Evolutionary conservation across 805 yeast genomes (phyloP), one percentile per base, ranked within the genome.

Genomic region (Danielia oregonensis): DNA sequence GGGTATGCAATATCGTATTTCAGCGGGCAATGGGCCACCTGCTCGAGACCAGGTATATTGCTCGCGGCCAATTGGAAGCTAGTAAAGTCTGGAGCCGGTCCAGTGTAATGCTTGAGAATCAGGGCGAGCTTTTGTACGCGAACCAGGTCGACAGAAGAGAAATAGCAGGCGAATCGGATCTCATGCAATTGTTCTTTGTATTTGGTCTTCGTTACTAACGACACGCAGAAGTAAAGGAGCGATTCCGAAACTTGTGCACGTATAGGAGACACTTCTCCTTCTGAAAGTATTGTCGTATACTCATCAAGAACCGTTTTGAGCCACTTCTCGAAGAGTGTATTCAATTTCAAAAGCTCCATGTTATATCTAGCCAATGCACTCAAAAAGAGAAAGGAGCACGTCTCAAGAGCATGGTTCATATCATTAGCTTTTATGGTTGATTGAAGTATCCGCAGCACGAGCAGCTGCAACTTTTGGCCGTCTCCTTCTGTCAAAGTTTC

Each of bases 241-340:
- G 40, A 33, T 24, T 36, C 41, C 10, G 30, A 12, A 10, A 39
- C 16, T 6, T 29, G 15, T 5, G n/a, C n/a, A 3, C 21, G 18
- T 3, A 18, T 26, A 2, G 25, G 18, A 1, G 24, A 2, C 4
- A 19, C 39, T 1, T 11, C 23, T 9, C 27, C 12, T 4, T 26
- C n/a, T n/a, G 12, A 9, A 11, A 40, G 19, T 2, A 17, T 10
- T 6, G 26, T 8, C 6, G 21, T 18, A 26, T 37, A 9, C 65
- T 49, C 2, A 64, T 57, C 26, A 65, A 67, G 18, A 61, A 35
- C 5, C 61, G 62, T 2, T 46, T 51, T 9, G 57, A 36, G 32
- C 29, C 61, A 44, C 15, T 43, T 43, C 10, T 39, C 17, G 23
- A 37, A 44, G 6, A 44, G 27, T 25, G 37, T 16, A 21, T 37